Evolutionary conservation across 1,284 basidiomycete species (phyloP), one percentile per base, ranked within the genome.

Genomic region (Trametes sp.): DNA sequence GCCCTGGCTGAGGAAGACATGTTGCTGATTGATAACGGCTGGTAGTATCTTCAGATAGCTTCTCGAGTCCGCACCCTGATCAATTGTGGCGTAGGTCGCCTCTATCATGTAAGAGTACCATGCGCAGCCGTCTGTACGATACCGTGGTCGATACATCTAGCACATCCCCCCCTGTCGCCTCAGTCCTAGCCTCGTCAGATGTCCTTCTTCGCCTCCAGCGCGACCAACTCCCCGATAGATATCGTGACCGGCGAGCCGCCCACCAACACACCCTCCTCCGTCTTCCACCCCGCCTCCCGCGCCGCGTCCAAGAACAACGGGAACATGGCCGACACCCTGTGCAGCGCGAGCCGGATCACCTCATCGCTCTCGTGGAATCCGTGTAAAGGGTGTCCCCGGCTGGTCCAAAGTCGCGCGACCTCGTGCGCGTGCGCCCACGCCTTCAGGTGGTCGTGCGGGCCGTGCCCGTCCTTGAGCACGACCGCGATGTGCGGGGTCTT

Each of bases 391-490:
- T 56, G 42, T 21, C 61, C 52, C 19, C 54, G 59, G 16, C 16
- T n/a, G 46, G 31, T 11, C 31, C 64, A 55, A 26, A 52, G 31
- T 19, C 51, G 31, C 21, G 71, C 70, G 28, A 75, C 46, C 59
- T 77, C 75, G 41, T 69, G 65, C 1, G 82, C 84, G 63, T 84
- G 81, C 38, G 81, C 66, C 87, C 87, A 89, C 21, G 83, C 86
- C 62, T 82, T 82, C 53, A 88, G 76, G 54, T 84, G 81, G 70
- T 87, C 86, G 26, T 71, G 60, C 4, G 78, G 67, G 16, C 66
- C 68, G 57, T 85, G 82, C 5, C 79, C 80, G 26, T 83, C 80
- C 63, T 84, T 87, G 61, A 89, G 74, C 65, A 78, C 78, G 41
- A 86, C 75, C 67, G 79, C 76, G 35, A 84, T 67, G 66, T 44